phyloP scores from a whole-genome alignment of 345 rosid genomes.

The Laguncularia racemosa region DNA sequence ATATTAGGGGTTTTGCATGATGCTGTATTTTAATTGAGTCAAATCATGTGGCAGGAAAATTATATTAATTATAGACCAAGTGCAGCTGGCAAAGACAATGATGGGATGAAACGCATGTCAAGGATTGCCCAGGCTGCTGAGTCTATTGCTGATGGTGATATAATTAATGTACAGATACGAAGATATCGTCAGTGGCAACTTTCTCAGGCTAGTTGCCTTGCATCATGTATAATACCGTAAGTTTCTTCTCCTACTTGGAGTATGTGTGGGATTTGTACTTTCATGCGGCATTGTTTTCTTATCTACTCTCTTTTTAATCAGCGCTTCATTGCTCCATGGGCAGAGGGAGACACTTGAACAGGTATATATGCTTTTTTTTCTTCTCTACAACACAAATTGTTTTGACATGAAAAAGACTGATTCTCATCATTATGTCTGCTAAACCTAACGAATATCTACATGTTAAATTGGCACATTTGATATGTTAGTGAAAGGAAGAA shows the following conservation, averaged over 20 bases:
- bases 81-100: slow-evolving; percentile 62
- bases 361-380: slow-evolving; percentile 28
- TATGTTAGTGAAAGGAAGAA: no score
- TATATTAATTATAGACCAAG: slow-evolving; percentile 84
- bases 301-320: slow-evolving; percentile 25
- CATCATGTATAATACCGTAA: slow-evolving; percentile 90
- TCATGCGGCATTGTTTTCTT: slow-evolving; percentile 3
- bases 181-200: slow-evolving; percentile 97
- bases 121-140: slow-evolving; percentile 87
- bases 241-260: slow-evolving; percentile 19
- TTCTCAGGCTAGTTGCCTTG: slow-evolving; percentile 61
- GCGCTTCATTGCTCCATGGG: slow-evolving; percentile 87
- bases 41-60: slow-evolving; percentile 61
- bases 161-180: slow-evolving; percentile 87
- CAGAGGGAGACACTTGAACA: slow-evolving; percentile 75
- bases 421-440: no score
- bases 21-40: not conserved
- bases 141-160: slow-evolving; percentile 86
- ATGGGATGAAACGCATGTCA: slow-evolving; percentile 63
- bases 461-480: no score
- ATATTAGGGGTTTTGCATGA: no score
- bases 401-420: not conserved
- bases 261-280: slow-evolving; percentile 2
- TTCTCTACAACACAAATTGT: not conserved
- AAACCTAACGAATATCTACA: no score